Evolutionary conservation across 768 basidiomycete genomes (phyloP).

Genomic region (Russula earlei): DNA sequence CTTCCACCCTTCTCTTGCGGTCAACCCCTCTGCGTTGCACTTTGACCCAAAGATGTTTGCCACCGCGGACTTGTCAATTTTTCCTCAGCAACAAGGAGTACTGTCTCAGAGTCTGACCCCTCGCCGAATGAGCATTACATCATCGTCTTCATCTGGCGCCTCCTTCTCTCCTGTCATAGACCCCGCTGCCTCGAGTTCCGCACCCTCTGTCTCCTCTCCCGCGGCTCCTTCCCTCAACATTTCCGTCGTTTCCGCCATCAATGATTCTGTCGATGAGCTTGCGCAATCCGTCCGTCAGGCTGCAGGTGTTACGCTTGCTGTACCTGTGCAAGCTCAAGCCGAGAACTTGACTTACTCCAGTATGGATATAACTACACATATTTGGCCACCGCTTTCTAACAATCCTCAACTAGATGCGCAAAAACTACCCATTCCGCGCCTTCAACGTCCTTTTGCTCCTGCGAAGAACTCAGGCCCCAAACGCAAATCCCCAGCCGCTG

Average conservation of each 20-base stretch:
- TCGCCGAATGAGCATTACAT: slow-evolving; percentile 45
- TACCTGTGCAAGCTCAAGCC: slow-evolving; percentile 30
- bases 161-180: slow-evolving; percentile 45
- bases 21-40: slow-evolving; percentile 59
- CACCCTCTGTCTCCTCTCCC: slow-evolving; percentile 3
- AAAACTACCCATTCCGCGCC: slow-evolving; percentile 43
- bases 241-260: slow-evolving; percentile 19
- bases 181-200: slow-evolving; percentile 26
- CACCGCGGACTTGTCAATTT: slow-evolving; percentile 2
- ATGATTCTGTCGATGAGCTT: slow-evolving; percentile 29
- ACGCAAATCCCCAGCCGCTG: slow-evolving; percentile 18
- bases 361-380: background rate
- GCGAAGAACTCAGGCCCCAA: slow-evolving; percentile 25
- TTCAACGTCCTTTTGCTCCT: slow-evolving; percentile 37
- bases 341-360: slow-evolving; percentile 25
- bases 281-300: slow-evolving; percentile 30
- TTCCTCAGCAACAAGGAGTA: slow-evolving; percentile 16
- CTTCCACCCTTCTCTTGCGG: slow-evolving; percentile 45
- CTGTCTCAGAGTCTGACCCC: slow-evolving; percentile 13
- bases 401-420: slow-evolving; percentile 18
- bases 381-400: background rate
- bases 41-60: slow-evolving; percentile 32
- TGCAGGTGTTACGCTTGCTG: slow-evolving; percentile 31
- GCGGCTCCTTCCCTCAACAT: slow-evolving; percentile 24
- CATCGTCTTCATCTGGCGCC: slow-evolving; percentile 46